phyloP scores from a whole-genome alignment of 73 alveolate genomes.

The Tetrahymena elliotti region DNA sequence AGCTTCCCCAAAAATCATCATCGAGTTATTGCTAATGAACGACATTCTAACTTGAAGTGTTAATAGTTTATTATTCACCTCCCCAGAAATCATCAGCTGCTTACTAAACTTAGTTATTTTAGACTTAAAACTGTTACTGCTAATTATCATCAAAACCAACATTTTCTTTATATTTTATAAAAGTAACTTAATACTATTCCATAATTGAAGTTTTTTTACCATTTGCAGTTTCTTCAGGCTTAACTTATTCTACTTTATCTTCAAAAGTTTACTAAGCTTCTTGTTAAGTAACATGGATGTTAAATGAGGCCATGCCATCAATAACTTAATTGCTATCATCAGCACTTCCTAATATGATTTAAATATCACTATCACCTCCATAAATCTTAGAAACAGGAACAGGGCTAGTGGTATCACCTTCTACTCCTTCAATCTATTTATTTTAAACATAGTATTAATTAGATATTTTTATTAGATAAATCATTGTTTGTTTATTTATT shows the following conservation, averaged over 20 bases:
- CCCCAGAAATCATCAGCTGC: neutral
- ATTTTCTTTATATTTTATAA: neutral
- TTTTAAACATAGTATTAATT: neutral
- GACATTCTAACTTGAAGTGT: neutral
- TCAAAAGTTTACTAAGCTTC: neutral
- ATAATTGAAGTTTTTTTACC: neutral
- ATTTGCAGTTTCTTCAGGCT: neutral
- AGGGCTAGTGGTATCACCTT: constrained; percentile 13
- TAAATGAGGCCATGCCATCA: neutral
- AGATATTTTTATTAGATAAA: neutral
- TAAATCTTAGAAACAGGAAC: constrained; percentile 55
- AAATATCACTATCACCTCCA: constrained; percentile 53
- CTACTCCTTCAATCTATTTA: constrained; percentile 55
- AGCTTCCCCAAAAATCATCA: neutral
- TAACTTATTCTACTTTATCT: neutral
- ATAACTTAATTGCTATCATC: constrained; percentile 5
- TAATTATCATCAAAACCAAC: neutral
- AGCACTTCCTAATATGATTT: constrained; percentile 12
- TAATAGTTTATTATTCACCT: neutral
- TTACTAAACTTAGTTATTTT: neutral
- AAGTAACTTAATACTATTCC: neutral
- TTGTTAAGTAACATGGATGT: neutral
- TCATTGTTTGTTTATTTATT: neutral
- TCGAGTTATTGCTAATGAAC: neutral
- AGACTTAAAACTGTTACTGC: neutral